These are phyloP conservation scores for Saprolegnia diclina DNA, from an alignment of 352 stramenopile genomes.

Conservation along the genomic window DNA sequence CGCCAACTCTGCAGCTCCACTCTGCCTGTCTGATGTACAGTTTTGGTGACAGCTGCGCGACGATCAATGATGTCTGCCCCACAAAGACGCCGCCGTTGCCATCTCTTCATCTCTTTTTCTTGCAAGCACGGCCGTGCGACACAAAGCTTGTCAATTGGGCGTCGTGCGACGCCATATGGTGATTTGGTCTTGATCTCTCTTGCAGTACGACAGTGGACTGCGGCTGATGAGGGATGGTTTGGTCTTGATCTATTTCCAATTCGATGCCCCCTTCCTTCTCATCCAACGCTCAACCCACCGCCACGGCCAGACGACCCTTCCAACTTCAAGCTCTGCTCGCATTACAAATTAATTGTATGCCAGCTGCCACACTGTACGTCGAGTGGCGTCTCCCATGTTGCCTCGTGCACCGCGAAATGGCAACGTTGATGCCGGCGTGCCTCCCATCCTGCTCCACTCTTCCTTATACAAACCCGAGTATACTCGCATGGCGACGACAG, in stretches of 20 bases:
- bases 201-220: neutral
- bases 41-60: too few relatives aligned
- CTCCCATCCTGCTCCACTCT: neutral
- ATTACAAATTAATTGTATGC: neutral
- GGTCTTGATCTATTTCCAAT: slow-evolving; percentile 1
- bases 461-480: too few relatives aligned
- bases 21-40: too few relatives aligned
- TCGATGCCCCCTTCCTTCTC: neutral
- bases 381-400: neutral
- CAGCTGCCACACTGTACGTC: neutral
- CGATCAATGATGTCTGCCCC: too few relatives aligned
- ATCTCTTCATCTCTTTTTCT: too few relatives aligned
- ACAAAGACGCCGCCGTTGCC: too few relatives aligned
- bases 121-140: neutral
- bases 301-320: neutral
- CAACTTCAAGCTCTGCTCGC: neutral
- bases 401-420: neutral
- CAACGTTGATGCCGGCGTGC: neutral
- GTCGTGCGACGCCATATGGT: neutral
- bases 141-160: neutral
- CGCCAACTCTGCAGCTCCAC: too few relatives aligned
- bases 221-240: neutral
- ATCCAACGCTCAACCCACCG: neutral
- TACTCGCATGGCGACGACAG: neutral
- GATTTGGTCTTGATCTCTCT: neutral